Percentiles rank a stretch among this genome's conserved stretches.
Evolutionary conservation across 306 rosid genomes (phyloP).

Genomic region (Lathyrus sativus): DNA sequence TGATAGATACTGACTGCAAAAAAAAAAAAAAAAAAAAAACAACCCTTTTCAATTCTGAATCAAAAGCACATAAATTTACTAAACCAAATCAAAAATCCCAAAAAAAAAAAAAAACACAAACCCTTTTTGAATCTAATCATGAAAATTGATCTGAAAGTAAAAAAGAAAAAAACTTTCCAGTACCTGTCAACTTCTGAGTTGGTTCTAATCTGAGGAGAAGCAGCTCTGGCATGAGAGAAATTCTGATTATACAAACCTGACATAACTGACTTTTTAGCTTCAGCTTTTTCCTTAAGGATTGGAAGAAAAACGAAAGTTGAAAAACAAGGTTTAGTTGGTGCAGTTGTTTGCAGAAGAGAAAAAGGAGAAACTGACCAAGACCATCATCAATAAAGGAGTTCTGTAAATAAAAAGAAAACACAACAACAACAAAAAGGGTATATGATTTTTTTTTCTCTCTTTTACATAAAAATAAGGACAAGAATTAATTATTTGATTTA

Average conservation of each 20-base stretch:
- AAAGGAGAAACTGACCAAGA: constrained; percentile 58
- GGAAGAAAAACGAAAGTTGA: constrained; percentile 44
- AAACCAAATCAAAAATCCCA: constrained; percentile 39
- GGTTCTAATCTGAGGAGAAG: constrained; percentile 92
- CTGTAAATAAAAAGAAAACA: constrained; percentile 47
- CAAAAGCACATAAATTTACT: constrained; percentile 39
- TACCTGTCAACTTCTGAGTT: constrained; percentile 85
- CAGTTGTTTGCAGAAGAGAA: constrained; percentile 59
- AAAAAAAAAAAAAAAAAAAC: not conserved
- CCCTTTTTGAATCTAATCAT: constrained; percentile 7
- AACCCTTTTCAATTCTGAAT: constrained; percentile 45
- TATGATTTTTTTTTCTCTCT: constrained; percentile 36
- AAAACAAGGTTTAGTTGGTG: constrained; percentile 62
- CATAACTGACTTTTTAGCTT: constrained; percentile 49
- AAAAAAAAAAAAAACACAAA: not conserved
- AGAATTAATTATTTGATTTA: constrained; percentile 47
- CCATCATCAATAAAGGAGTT: constrained; percentile 56
- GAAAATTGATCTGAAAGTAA: constrained; percentile 30
- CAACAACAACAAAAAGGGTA: constrained; percentile 34
- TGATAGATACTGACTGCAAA: constrained; percentile 78
- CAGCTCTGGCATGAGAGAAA: constrained; percentile 97
- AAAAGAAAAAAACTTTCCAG: not conserved
- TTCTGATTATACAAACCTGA: constrained; percentile 92
- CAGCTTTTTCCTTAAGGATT: constrained; percentile 47
- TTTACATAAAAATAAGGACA: constrained; percentile 48